Base-by-base conservation (phyloP, 495 filamentous ascomycete species). In the Penicillium samsonianum region DNA sequence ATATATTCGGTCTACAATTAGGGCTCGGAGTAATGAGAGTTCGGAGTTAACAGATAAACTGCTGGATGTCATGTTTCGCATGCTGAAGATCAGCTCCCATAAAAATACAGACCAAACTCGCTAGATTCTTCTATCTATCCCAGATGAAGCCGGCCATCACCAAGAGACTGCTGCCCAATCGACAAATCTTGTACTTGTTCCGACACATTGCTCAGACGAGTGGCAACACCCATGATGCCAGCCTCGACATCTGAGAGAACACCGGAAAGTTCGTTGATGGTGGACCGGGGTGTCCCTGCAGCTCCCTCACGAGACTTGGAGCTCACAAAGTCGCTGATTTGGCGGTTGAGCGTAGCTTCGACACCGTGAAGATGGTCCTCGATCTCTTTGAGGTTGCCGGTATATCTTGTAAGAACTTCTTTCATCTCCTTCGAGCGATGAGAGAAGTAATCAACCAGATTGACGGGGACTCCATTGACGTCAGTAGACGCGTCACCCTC, bases 311-410 rank as follows among this genome's bases (percentile, higher is more conserved):
- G 76, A 55, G 76, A 82, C 59, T 77, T 78, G 47, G 77, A 80
- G 26, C 82, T 79, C 50, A 85, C 77, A 65, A 89, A 81, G 51
- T 86, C 78, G 70, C 88, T 84, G 53, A 89, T 82, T 67, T 91
- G 87, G 55, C 86, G 81, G 58, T 87, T 76, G 44, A 90, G 79
- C 25, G 82, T 83, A 9, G 78, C 74, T 65, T 95, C 90, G 22
- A 96, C 85, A 4, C 86, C 84, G 47, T 87, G 78, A 46, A 96
- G 77, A 68, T 94, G 90, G 60, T 84, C 80, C 72, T 96, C 91
- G 50, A 96, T 91, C 69, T 96, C 91, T 46, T 81, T 77, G 48
- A 96, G 72, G 57, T 88, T 90, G 28, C 76, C 72, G 59, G 84
- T 81, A 67, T 92, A 91, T 60, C 73, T 78, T 7, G 80, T 77